Percentiles rank a stretch among this genome's conserved stretches.
Conservation (phyloP, 2,329 filamentous ascomycete species). For the Chrysoporthe cubensis region DNA sequence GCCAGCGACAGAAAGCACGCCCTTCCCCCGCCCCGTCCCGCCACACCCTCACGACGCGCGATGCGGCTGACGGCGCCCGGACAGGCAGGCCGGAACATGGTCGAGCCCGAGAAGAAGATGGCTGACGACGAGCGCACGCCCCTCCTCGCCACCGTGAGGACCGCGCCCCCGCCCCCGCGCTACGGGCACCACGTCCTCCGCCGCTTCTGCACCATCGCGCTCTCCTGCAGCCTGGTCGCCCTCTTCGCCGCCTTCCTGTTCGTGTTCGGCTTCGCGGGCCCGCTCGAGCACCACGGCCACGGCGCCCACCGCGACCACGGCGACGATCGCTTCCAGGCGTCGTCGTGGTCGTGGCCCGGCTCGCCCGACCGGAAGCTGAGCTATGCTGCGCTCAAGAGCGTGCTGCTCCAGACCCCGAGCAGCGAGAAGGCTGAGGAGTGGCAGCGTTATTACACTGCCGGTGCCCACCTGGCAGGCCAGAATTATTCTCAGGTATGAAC, state of each 20-base stretch:
- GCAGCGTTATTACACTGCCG: conserved; percentile 78
- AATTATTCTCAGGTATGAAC: conserved; percentile 68
- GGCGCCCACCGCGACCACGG: conserved; percentile 16
- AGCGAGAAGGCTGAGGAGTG: conserved; percentile 66
- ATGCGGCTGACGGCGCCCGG: conserved; percentile 22
- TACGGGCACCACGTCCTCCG: conserved; percentile 65
- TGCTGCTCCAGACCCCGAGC: conserved; percentile 63
- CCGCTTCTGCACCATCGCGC: conserved; percentile 67
- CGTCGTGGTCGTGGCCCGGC: conserved; percentile 35
- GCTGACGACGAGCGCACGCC: conserved; percentile 68
- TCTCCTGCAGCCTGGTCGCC: conserved; percentile 57
- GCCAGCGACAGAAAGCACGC: too few relatives aligned
- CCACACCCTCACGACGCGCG: neutral
- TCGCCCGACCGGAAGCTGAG: conserved; percentile 39
- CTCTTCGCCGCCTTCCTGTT: conserved; percentile 55
- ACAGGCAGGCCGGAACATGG: conserved; percentile 20
- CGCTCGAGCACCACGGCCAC: conserved; percentile 38
- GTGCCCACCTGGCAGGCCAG: conserved; percentile 75
- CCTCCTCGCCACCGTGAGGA: conserved; percentile 65
- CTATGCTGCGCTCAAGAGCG: conserved; percentile 57
- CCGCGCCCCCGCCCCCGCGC: conserved; percentile 56
- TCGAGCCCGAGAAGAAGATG: conserved; percentile 39
- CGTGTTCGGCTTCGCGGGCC: conserved; percentile 42
- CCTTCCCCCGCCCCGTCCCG: too few relatives aligned
- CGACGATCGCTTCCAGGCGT: conserved; percentile 25